A percentile compares a stretch with the other conserved stretches of the same genome.
phyloP scores from a whole-genome alignment of 306 rosid genomes.

The Pterocarpus macrocarpus region DNA sequence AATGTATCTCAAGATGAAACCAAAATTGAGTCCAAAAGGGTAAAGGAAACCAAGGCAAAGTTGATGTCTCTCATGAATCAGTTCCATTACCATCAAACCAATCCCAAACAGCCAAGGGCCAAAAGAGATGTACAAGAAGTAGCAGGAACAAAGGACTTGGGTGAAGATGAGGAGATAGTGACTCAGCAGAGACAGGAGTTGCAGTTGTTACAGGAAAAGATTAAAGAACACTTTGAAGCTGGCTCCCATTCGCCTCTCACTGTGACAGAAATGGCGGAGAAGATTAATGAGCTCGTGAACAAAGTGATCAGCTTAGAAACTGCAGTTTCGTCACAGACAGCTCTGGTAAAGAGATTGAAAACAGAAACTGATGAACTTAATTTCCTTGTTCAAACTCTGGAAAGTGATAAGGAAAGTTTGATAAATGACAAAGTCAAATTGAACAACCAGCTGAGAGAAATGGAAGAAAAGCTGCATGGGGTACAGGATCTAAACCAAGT shows the following conservation, averaged over 20 bases:
- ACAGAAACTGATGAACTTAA: constrained; percentile 68
- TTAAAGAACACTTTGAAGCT: constrained; percentile 66
- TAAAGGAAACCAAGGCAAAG: constrained; percentile 56
- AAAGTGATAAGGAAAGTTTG: constrained; percentile 63
- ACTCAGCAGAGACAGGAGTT: constrained; percentile 55
- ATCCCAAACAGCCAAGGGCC: constrained; percentile 27
- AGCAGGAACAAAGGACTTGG: constrained; percentile 25
- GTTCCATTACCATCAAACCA: constrained; percentile 31
- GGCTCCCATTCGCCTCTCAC: constrained; percentile 58
- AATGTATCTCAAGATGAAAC: constrained; percentile 63
- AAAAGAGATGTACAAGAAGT: constrained; percentile 35
- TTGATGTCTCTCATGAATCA: constrained; percentile 57
- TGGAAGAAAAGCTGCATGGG: constrained; percentile 63
- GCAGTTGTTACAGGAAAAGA: constrained; percentile 57
- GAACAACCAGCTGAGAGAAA: constrained; percentile 56
- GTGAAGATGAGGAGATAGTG: constrained; percentile 41
- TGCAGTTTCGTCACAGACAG: constrained; percentile 78
- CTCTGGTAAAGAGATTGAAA: constrained; percentile 62
- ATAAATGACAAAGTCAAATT: constrained; percentile 54
- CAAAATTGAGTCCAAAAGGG: constrained; percentile 62
- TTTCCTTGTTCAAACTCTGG: constrained; percentile 63
- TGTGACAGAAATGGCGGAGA: constrained; percentile 83
- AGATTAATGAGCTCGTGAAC: constrained; percentile 76
- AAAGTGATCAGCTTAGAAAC: constrained; percentile 78
- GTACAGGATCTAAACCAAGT: constrained; percentile 59